These are phyloP conservation scores for Alternaria gaisen DNA, from an alignment of 2,329 filamentous ascomycete genomes.

Conservation along the genomic window DNA sequence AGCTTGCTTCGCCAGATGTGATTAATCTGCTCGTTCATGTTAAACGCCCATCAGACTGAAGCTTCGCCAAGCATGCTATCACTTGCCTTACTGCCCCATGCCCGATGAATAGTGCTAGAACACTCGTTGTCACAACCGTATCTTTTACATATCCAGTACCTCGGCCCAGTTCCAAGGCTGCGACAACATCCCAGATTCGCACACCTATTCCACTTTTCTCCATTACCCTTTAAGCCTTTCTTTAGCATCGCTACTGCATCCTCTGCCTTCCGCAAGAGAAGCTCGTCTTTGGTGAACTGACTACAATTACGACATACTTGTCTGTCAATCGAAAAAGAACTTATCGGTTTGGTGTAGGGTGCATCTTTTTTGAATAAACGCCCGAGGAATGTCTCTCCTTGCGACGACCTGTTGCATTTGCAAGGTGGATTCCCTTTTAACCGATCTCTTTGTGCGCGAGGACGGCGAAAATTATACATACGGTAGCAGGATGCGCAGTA, in stretches of 20 bases:
- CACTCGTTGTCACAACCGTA: conserved; percentile 26
- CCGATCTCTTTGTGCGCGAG: not conserved
- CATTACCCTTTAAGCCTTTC: conserved; percentile 13
- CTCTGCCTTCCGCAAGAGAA: conserved; percentile 19
- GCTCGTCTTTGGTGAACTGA: conserved; percentile 2
- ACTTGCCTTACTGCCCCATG: conserved; percentile 12
- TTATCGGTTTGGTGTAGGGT: not conserved
- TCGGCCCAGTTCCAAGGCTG: conserved; percentile 24
- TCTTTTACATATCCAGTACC: conserved; percentile 35
- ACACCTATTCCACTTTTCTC: conserved; percentile 23
- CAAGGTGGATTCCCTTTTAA: conserved; percentile 15
- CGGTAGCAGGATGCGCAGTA: conserved; percentile 38
- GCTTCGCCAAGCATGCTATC: not conserved
- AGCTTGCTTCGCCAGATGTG: not conserved
- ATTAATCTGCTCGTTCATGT: not conserved
- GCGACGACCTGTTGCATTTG: conserved; percentile 17
- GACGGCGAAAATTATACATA: not conserved
- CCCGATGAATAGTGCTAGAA: conserved; percentile 20
- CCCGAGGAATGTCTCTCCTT: conserved; percentile 8
- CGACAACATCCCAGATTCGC: conserved; percentile 15
- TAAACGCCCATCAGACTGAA: not conserved
- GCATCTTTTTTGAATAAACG: not conserved
- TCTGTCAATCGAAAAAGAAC: not conserved
- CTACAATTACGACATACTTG: conserved; percentile 29
- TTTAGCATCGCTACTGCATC: conserved; percentile 27